Evolutionary conservation across 768 basidiomycete species (phyloP), one percentile per base, ranked within the genome.

Genomic region (Panaeolus papilionaceus): DNA sequence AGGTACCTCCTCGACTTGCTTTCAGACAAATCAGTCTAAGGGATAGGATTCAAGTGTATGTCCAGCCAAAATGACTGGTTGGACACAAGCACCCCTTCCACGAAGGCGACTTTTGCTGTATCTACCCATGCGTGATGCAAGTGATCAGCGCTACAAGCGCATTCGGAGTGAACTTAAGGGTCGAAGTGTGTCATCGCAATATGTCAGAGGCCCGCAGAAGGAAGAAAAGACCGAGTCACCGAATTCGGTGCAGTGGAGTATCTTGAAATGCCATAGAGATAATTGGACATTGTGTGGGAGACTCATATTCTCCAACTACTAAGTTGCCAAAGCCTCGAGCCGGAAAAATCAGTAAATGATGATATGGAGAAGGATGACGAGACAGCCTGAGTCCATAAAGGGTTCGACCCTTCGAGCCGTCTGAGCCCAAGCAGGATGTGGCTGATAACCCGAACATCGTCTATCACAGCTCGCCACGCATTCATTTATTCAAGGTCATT

Each of bases 201-300:
- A 51, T 51, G 47, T 51, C 47, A 51, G 47, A 51, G 47, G 47
- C 20, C 47, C 47, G 47, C 47, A 6, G 47, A 51, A 47, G 45
- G 1, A n/a, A n/a, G 2, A 47, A 20, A 8, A n/a, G 16, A 2
- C 18, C 18, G 16, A 0, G 0, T 44, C 14, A 44, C 33, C 33
- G 33, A 18, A 44, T 16, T 2, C 7, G 1, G 14, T 11, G 9
- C 42, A 9, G 47, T 51, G 47, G 47, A 51, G 47, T 8, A 1
- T 8, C 2, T 28, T 20, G 47, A 20, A 9, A 5, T 51, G 26
- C 8, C 20, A 47, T 18, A 20, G 45, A 18, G 20, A 47, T 18
- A 10, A 7, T 23, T 23, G 20, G 47, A 51, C 47, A 26, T 20
- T 23, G 47, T 51, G 47, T 51, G 47, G 26, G 47, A 51, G 23